These are phyloP conservation scores for Arthrobotrys sphaeroides DNA, from an alignment of 2,329 filamentous ascomycete genomes.

Conservation along the genomic window DNA sequence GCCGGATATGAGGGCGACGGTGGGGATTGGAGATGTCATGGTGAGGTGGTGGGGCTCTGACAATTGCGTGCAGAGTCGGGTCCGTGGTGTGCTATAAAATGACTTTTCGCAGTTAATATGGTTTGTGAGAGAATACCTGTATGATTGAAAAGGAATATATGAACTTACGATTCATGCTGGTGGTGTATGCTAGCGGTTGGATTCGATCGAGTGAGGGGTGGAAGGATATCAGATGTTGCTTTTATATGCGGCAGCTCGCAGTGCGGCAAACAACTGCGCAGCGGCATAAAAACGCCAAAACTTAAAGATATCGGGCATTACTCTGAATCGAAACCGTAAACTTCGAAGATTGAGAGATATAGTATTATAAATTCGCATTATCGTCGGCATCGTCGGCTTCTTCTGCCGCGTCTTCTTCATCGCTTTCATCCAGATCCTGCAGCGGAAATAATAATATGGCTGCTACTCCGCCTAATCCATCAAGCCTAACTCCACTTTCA, in stretches of 20 bases:
- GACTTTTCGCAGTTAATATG: not conserved
- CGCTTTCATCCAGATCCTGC: slow-evolving; percentile 79
- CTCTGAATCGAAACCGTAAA: not conserved
- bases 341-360: not conserved
- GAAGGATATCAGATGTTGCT: slow-evolving; percentile 4
- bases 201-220: not conserved
- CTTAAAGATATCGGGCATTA: too few relatives aligned
- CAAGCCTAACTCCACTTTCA: slow-evolving; percentile 87
- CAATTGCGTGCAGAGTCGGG: not conserved
- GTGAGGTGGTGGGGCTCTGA: slow-evolving; percentile 24
- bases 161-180: not conserved
- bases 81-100: not conserved
- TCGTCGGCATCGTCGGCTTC: slow-evolving; percentile 49
- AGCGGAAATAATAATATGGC: slow-evolving; percentile 91
- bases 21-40: slow-evolving; percentile 63
- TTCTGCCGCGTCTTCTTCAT: slow-evolving; percentile 61
- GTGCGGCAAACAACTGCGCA: not conserved
- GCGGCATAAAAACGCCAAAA: not conserved
- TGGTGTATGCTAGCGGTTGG: not conserved
- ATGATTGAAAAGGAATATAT: not conserved
- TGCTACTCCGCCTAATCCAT: slow-evolving; percentile 85
- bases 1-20: slow-evolving; percentile 88
- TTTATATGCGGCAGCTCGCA: slow-evolving; percentile 12
- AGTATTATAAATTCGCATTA: slow-evolving; percentile 33
- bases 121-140: not conserved